A percentile compares a stretch with the other conserved stretches of the same genome.
phyloP scores from a whole-genome alignment of 2,329 filamentous ascomycete genomes.

The Talaromyces atroroseus region DNA sequence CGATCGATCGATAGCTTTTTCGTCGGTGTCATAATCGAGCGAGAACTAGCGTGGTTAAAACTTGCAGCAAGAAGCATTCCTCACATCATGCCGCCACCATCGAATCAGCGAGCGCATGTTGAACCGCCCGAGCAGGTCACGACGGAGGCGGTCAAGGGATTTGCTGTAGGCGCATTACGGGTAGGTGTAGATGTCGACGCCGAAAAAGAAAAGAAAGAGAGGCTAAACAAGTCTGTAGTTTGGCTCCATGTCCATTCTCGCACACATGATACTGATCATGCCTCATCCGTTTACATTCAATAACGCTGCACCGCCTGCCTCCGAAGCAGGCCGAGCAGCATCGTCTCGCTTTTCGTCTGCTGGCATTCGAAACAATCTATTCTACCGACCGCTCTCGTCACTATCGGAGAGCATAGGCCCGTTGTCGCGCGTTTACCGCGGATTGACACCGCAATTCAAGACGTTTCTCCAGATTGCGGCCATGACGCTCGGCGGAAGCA shows the following conservation, averaged over 20 bases:
- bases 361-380: constrained; percentile 26
- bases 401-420: constrained; percentile 46
- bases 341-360: constrained; percentile 26
- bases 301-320: constrained; percentile 22
- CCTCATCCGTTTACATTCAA: constrained; percentile 40
- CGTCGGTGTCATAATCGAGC: neutral
- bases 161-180: constrained; percentile 39
- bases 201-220: neutral
- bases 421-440: constrained; percentile 40
- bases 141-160: constrained; percentile 37
- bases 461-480: constrained; percentile 44
- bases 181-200: constrained; percentile 23
- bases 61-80: neutral
- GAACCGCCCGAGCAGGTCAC: constrained; percentile 40
- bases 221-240: constrained; percentile 28
- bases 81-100: constrained; percentile 37
- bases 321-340: constrained; percentile 10
- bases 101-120: constrained; percentile 32
- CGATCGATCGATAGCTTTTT: neutral
- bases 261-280: constrained; percentile 41
- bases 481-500: constrained; percentile 45
- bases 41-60: neutral
- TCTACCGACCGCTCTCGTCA: constrained; percentile 41
- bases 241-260: constrained; percentile 42
- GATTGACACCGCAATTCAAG: constrained; percentile 46